These are phyloP conservation scores for Venustampulla echinocandica DNA, from an alignment of 495 filamentous ascomycete genomes.

Conservation along the genomic window DNA sequence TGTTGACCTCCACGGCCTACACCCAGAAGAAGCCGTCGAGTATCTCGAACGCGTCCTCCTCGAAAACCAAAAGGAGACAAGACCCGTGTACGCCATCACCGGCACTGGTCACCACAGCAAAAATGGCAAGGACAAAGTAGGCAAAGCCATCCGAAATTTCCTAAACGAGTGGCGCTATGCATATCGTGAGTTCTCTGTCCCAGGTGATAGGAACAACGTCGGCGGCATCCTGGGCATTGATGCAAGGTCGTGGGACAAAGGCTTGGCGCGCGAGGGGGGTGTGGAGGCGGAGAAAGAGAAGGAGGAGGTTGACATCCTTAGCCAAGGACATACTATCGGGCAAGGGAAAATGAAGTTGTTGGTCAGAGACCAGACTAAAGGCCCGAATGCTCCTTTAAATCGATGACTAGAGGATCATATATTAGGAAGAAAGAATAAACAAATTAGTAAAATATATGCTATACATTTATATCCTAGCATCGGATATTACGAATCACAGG, in stretches of 20 bases:
- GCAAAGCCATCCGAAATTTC: constrained; percentile 84
- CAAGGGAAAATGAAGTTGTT: constrained; percentile 52
- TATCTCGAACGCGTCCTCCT: constrained; percentile 83
- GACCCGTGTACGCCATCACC: constrained; percentile 90
- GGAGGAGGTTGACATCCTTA: constrained; percentile 50
- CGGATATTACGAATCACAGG: no score
- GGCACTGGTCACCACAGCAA: constrained; percentile 97
- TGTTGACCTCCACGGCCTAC: constrained; percentile 90
- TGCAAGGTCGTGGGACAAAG: constrained; percentile 79
- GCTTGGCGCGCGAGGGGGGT: constrained; percentile 38
- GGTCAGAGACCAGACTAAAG: constrained; percentile 46
- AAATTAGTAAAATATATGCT: constrained; percentile 16
- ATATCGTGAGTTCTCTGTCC: constrained; percentile 92
- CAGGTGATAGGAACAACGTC: constrained; percentile 81
- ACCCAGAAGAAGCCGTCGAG: constrained; percentile 93
- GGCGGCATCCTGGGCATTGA: constrained; percentile 94
- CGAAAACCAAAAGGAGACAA: constrained; percentile 62
- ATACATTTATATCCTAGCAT: no score
- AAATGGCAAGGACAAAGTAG: constrained; percentile 97
- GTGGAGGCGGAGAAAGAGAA: constrained; percentile 16
- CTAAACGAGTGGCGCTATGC: constrained; percentile 93
- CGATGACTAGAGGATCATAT: constrained; percentile 17
- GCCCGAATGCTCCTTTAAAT: constrained; percentile 29
- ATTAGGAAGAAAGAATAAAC: constrained; percentile 11
- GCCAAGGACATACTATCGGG: constrained; percentile 50